Evolutionary conservation across 1,139 yeast genomes (phyloP), one percentile per base, ranked within the genome.

Genomic region (Candida sp.): DNA sequence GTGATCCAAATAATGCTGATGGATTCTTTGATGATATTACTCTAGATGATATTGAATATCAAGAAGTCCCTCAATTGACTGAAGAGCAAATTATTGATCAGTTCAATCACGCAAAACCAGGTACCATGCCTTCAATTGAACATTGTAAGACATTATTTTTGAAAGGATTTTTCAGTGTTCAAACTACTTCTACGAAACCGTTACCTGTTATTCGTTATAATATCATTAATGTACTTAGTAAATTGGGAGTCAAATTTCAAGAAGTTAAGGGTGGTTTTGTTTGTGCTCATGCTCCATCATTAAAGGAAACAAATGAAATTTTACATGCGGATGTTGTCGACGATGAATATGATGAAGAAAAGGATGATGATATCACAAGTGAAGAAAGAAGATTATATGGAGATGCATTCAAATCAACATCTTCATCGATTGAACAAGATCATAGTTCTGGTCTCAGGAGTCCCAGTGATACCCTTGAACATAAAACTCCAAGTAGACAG

Each of bases 181-280:
- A 90, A 65, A 87, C 97, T 1, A 93, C 99, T 0, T 89, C 97
- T 2, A 88, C 97, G 4, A 90, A 90, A 56, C 91, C 97, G 21
- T 73, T 93, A 45, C 93, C 95, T 6, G 88, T 87, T 49, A 91
- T 93, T 46, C 81, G 98, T 46, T 82, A 87, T 56, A 91, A 87
- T 58, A 83, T 93, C 40, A 87, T 93, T 30, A 79, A 82, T 29
- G 95, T 87, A 1, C 75, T 93, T 60, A 82, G 82, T 32, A 81
- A 81, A 50, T 71, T 89, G 57, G 91, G 90, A 21, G 95, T 93
- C 38, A 81, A 82, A 51, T 91, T 79, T 60, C 87, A 84, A 50
- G 99, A 93, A 64, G 96, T 93, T 22, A 86, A 86, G 56, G 98
- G 98, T 45, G 99, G 98, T 0, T 93, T 93, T 61, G 77, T 87